Evolutionary conservation across 2,329 filamentous ascomycete genomes (phyloP).

Genomic region (Fusarium beomiforme): DNA sequence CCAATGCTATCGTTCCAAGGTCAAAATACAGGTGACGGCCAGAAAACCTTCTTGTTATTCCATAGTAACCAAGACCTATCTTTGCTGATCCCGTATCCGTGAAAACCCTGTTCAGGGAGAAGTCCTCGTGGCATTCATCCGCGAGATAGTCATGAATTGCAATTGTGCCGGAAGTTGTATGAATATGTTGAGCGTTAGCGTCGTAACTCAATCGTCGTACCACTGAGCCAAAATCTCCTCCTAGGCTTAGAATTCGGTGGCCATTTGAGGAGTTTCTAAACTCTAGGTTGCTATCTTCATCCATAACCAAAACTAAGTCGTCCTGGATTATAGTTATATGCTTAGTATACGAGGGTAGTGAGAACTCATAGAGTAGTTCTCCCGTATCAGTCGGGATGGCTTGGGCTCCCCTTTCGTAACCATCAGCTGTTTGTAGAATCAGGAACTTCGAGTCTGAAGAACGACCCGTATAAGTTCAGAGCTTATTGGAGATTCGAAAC

Average conservation of each 20-base stretch:
- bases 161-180: not conserved
- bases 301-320: not conserved
- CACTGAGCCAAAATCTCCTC: not conserved
- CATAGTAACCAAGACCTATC: not conserved
- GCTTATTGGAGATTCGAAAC: not conserved
- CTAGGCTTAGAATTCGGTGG: rapidly evolving
- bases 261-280: not conserved
- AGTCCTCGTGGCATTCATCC: rapidly evolving
- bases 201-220: not conserved
- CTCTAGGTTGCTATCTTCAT: not conserved
- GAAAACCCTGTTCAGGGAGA: rapidly evolving
- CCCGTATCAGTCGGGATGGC: not conserved
- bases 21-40: not conserved
- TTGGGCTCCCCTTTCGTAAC: not conserved
- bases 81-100: not conserved
- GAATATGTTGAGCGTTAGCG: not conserved
- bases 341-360: not conserved
- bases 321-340: not conserved
- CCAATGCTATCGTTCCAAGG: rapidly evolving
- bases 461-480: not conserved
- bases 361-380: not conserved
- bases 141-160: not conserved
- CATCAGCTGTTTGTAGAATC: not conserved
- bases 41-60: not conserved
- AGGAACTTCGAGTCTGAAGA: not conserved